Evolutionary conservation across 768 basidiomycete species (phyloP).

Genomic region (Lactifluus volemus): DNA sequence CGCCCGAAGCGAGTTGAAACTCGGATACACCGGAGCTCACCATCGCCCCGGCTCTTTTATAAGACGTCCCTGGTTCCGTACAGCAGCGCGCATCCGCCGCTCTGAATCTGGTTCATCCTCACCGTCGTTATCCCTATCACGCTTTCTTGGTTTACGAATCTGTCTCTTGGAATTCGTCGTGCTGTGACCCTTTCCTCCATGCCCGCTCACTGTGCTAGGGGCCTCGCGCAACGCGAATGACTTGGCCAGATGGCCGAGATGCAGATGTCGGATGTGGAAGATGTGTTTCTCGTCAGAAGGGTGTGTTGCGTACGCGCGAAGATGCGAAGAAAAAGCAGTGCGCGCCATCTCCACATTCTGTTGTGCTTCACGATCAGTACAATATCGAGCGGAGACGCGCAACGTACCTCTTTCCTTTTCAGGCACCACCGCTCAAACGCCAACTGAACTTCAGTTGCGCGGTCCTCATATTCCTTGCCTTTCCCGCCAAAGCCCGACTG

Average conservation of each 20-base stretch:
- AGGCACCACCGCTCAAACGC: slow-evolving; percentile 94
- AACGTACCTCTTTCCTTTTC: slow-evolving; percentile 50
- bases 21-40: slow-evolving; percentile 55
- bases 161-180: slow-evolving; percentile 16
- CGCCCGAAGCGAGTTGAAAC: slow-evolving; percentile 67
- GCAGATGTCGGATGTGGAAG: slow-evolving; percentile 91
- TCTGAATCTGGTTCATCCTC: slow-evolving; percentile 48
- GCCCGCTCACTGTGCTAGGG: slow-evolving; percentile 37
- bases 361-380: neutral
- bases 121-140: slow-evolving; percentile 8
- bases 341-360: slow-evolving; percentile 75
- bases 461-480: slow-evolving; percentile 68
- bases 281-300: slow-evolving; percentile 92
- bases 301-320: slow-evolving; percentile 96
- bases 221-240: slow-evolving; percentile 87
- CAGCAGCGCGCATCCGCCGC: slow-evolving; percentile 77
- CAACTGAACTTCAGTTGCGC: slow-evolving; percentile 94
- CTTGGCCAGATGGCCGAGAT: slow-evolving; percentile 91
- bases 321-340: slow-evolving; percentile 83
- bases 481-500: slow-evolving; percentile 80
- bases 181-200: slow-evolving; percentile 10
- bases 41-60: slow-evolving; percentile 76
- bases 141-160: slow-evolving; percentile 10
- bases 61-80: slow-evolving; percentile 73
- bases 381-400: neutral